A percentile compares a stretch with the other conserved stretches of the same genome.
These are phyloP conservation scores for Waltergamsia citrina DNA, from an alignment of 2,329 filamentous ascomycete species.

Conservation along the genomic window DNA sequence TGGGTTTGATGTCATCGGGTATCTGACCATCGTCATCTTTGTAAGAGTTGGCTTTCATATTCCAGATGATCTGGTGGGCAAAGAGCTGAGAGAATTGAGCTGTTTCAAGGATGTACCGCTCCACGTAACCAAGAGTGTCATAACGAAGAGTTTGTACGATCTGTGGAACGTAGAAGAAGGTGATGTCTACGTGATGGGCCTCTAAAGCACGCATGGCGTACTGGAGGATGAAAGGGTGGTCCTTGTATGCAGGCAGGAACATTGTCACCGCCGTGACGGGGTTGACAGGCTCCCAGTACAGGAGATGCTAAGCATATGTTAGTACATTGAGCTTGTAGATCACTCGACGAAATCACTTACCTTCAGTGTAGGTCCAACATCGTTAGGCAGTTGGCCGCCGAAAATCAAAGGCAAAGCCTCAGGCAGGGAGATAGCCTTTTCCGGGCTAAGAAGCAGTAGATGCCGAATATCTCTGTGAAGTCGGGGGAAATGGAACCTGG, in stretches of 20 bases:
- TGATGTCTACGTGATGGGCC: slow-evolving; percentile 89
- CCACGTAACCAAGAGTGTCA: slow-evolving; percentile 86
- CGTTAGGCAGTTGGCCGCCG: slow-evolving; percentile 63
- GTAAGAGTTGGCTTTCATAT: slow-evolving; percentile 98
- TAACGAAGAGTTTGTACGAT: slow-evolving; percentile 94
- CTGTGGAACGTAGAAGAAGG: slow-evolving; percentile 98
- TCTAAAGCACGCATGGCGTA: slow-evolving; percentile 95
- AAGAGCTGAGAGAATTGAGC: slow-evolving; percentile 97
- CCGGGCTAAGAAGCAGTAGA: slow-evolving; percentile 72
- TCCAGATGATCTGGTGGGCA: slow-evolving; percentile 99
- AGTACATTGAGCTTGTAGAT: no score
- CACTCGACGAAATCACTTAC: slow-evolving; percentile 31
- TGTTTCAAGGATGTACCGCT: slow-evolving; percentile 93
- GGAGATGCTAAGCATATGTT: slow-evolving; percentile 52
- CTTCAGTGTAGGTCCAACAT: slow-evolving; percentile 75
- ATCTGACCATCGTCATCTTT: slow-evolving; percentile 91
- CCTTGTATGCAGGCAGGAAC: slow-evolving; percentile 83
- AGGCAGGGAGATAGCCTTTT: slow-evolving; percentile 71
- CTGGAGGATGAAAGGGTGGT: slow-evolving; percentile 88
- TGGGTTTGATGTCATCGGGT: slow-evolving; percentile 88
- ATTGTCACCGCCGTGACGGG: slow-evolving; percentile 89
- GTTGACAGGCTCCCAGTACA: slow-evolving; percentile 90
- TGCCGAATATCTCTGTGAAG: slow-evolving; percentile 69
- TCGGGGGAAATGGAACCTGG: slow-evolving; percentile 67
- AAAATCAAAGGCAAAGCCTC: slow-evolving; percentile 78